A percentile compares a stretch with the other conserved stretches of the same genome.
phyloP scores from a whole-genome alignment of 306 rosid species.

The Clitoria ternatea region DNA sequence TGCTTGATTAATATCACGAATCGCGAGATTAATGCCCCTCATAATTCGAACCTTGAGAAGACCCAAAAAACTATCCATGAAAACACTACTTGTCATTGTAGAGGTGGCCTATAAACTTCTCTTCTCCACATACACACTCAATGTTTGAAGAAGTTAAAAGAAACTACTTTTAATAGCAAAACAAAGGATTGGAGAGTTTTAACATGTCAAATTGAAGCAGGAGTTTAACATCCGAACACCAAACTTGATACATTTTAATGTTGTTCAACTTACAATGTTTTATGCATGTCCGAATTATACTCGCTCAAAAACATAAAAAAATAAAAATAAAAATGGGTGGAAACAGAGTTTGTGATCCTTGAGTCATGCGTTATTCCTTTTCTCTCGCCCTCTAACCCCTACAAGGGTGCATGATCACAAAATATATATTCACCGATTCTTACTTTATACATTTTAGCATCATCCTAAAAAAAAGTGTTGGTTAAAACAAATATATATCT shows the following conservation, averaged over 20 bases:
- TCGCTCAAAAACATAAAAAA: not conserved
- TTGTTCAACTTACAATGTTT: not conserved
- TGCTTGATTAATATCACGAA: constrained; percentile 48
- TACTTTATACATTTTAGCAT: no score
- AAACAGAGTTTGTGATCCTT: no score
- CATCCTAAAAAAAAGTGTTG: no score
- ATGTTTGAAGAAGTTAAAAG: not conserved
- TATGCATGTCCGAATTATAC: not conserved
- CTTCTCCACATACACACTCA: not conserved
- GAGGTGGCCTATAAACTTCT: not conserved
- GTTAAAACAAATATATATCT: no score
- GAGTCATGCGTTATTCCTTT: no score
- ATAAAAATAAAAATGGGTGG: no score
- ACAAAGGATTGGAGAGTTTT: no score
- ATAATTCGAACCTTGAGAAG: constrained; percentile 63
- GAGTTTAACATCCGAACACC: not conserved
- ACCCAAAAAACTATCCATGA: constrained; percentile 51
- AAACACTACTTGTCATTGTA: not conserved
- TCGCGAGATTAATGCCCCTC: constrained; percentile 60
- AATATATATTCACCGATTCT: no score
- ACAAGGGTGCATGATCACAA: no score
- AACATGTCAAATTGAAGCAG: not conserved
- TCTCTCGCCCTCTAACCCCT: no score
- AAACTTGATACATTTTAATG: not conserved
- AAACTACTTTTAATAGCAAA: not conserved